phyloP scores from a whole-genome alignment of 352 stramenopile species.

The Globisporangium carolinianum region DNA sequence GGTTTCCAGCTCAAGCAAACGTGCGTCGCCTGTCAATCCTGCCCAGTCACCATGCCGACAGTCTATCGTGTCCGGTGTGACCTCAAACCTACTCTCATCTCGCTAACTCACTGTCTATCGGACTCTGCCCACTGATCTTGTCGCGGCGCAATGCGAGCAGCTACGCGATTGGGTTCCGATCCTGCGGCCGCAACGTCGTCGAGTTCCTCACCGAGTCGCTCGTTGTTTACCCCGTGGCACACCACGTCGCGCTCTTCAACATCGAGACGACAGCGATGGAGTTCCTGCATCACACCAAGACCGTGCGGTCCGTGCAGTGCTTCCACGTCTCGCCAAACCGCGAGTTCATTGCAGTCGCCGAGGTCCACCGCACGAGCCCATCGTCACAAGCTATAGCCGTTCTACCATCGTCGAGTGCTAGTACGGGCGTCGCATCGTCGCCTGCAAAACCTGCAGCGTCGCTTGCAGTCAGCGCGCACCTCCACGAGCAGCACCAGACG shows the following conservation, averaged over 20 bases:
- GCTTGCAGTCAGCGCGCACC: constrained; percentile 10
- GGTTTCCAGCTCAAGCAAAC: constrained; percentile 28
- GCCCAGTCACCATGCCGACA: no score
- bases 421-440: background rate
- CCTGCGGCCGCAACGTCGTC: constrained; percentile 31
- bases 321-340: constrained; percentile 66
- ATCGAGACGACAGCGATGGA: constrained; percentile 55
- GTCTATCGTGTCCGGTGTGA: no score
- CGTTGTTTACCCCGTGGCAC: constrained; percentile 58
- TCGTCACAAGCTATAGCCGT: constrained; percentile 2
- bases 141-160: constrained; percentile 9
- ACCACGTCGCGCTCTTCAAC: constrained; percentile 62
- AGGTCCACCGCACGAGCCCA: constrained; percentile 33
- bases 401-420: background rate
- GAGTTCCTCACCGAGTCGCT: constrained; percentile 51
- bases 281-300: constrained; percentile 57
- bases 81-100: no score
- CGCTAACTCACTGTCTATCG: background rate
- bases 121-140: background rate
- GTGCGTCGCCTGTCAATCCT: constrained; percentile 14
- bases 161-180: constrained; percentile 38
- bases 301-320: constrained; percentile 45
- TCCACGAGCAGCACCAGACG: constrained; percentile 24
- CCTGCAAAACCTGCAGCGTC: constrained; percentile 6
- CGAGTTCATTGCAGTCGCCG: constrained; percentile 58